Base-by-base conservation (phyloP, 441 rosid species). In the Melastoma candidum region DNA sequence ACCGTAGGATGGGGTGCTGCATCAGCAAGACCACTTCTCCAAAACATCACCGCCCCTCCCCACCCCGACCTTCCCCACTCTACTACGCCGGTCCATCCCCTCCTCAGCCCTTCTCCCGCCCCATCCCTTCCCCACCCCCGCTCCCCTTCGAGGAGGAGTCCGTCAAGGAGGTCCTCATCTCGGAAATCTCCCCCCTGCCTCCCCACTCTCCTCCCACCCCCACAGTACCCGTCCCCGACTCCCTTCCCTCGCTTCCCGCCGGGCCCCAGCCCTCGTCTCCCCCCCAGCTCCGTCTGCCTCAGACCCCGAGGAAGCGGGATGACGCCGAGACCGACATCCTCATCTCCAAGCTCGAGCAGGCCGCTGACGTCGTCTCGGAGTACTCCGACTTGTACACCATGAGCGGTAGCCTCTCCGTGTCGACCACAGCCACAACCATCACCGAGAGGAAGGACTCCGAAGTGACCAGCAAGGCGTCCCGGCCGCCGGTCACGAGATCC, bases 121-220 rank as follows among this genome's bases (percentile, higher is more conserved):
- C 13, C 52, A 12, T 0, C 43, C 22, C 53, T 48, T 26, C 50
- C 41, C 36, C 67, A 4, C 64, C 64, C 3, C 61, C 71, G 5
- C 77, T 70, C 27, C 71, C 71, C n/a, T 55, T 76, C 11, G 95
- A 81, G 59, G 88, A 81, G 75, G 97, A 87, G 70, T 66, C 79
- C 4, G 90, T 90, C 1, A 87, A 86, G 59, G 94, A 90, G 71
- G 90, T 89, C 12, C 49, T 60, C 9, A 77, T 79, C 43, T 78
- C 84, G 0, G 89, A 82, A 58, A 76, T 74, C 12, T 67, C 80
- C 12, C 17, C 54, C 26, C 59, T 39, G 3, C 39, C 45, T 3
- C 27, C 46, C 22, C 56, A n/a, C 26, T 11, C 39, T n/a, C 8
- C 27, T 26, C 17, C 56, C 17, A 45, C 56, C 14, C 4, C 12